phyloP scores from a whole-genome alignment of 306 rosid genomes.

The Corylus americana region DNA sequence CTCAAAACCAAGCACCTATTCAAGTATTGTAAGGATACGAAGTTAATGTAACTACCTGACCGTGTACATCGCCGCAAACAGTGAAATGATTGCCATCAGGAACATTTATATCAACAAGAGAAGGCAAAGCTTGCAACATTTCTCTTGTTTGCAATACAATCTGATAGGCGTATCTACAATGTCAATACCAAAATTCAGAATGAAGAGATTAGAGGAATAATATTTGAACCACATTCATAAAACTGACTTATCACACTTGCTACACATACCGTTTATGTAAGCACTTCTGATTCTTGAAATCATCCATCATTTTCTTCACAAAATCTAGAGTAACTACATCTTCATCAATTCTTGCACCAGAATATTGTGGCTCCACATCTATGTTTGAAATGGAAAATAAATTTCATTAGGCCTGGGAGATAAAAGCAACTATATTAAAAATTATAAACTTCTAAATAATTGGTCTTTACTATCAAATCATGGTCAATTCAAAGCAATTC shows the following conservation, averaged over 20 bases:
- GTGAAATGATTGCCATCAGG: conserved; percentile 82
- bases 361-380: conserved; percentile 93
- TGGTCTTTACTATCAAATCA: not conserved
- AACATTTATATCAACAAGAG: conserved; percentile 81
- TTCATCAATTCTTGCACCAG: conserved; percentile 95
- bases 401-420: conserved; percentile 22
- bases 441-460: not conserved
- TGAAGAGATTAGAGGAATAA: conserved; percentile 22
- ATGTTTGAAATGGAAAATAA: conserved; percentile 42
- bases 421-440: conserved; percentile 24
- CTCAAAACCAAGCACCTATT: conserved; percentile 16
- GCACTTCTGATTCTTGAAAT: conserved; percentile 86
- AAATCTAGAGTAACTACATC: conserved; percentile 87
- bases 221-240: conserved; percentile 13
- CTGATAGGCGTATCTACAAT: conserved; percentile 87
- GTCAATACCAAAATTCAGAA: conserved; percentile 25
- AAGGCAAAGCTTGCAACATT: conserved; percentile 73
- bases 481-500: not conserved
- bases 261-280: conserved; percentile 79
- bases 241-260: conserved; percentile 18
- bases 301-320: conserved; percentile 95
- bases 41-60: conserved; percentile 69
- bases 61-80: conserved; percentile 98
- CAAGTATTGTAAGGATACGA: conserved; percentile 2
- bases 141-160: conserved; percentile 88